These are phyloP conservation scores for Blastomyces gilchristii DNA, from an alignment of 2,329 filamentous ascomycete genomes.

Conservation along the genomic window DNA sequence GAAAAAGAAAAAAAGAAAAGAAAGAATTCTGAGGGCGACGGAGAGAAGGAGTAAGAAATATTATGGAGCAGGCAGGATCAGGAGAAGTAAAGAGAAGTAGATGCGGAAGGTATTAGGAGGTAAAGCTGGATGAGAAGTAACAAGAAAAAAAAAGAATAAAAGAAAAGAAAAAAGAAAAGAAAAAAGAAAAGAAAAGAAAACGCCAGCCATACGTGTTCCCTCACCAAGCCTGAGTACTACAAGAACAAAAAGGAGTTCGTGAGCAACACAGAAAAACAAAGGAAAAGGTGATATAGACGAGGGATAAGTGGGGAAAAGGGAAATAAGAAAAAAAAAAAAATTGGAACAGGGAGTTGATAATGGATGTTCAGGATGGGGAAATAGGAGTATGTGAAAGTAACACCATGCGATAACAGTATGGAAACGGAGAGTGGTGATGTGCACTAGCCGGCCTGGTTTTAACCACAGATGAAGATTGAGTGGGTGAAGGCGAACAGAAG, in stretches of 20 bases:
- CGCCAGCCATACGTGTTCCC: background rate
- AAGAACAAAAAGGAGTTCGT: too few relatives aligned
- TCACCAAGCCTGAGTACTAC: background rate
- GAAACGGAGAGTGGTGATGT: background rate
- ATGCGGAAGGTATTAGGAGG: background rate
- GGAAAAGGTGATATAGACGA: background rate
- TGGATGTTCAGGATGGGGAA: background rate
- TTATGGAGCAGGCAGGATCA: background rate
- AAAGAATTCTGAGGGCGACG: background rate
- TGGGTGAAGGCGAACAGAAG: background rate
- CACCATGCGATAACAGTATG: background rate
- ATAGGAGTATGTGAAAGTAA: background rate
- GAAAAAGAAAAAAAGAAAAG: background rate
- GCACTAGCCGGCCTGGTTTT: background rate
- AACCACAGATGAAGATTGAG: background rate
- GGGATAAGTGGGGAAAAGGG: background rate
- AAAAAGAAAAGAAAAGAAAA: background rate
- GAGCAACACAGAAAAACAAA: background rate
- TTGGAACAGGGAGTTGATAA: background rate
- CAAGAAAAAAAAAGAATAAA: slow-evolving; percentile 1
- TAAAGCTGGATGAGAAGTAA: slow-evolving; percentile 1
- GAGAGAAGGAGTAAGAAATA: background rate
- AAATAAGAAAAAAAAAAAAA: background rate
- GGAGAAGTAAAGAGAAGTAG: background rate
- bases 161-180: background rate